These are phyloP conservation scores for Sarocladium kiliense DNA, from an alignment of 2,329 filamentous ascomycete genomes.

Conservation along the genomic window DNA sequence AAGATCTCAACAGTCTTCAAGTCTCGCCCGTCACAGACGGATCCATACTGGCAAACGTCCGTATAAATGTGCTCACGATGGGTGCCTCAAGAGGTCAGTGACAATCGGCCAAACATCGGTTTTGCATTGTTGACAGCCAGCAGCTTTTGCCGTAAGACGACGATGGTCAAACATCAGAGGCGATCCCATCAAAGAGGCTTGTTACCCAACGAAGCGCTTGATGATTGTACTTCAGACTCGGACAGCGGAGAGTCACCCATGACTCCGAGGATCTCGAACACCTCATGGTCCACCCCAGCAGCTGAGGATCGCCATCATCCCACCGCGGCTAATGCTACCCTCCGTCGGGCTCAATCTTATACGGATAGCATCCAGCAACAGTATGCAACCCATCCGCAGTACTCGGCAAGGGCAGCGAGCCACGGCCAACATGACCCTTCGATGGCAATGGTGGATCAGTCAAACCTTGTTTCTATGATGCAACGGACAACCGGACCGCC, in stretches of 20 bases:
- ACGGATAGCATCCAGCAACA: slow-evolving; percentile 17
- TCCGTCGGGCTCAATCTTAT: not conserved
- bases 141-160: slow-evolving; percentile 69
- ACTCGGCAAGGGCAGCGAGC: not conserved
- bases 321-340: not conserved
- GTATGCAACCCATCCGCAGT: not conserved
- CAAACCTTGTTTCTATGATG: slow-evolving; percentile 26
- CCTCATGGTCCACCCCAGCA: slow-evolving; percentile 19
- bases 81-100: slow-evolving; percentile 55
- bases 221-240: slow-evolving; percentile 52
- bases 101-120: too few species aligned
- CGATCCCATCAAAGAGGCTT: slow-evolving; percentile 56
- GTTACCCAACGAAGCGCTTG: slow-evolving; percentile 47
- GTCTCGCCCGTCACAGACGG: slow-evolving; percentile 58
- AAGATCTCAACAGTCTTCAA: slow-evolving; percentile 47
- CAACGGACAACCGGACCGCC: slow-evolving; percentile 38
- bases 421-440: slow-evolving; percentile 4
- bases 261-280: slow-evolving; percentile 35
- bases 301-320: slow-evolving; percentile 26
- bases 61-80: slow-evolving; percentile 56
- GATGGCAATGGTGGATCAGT: not conserved
- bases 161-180: slow-evolving; percentile 63
- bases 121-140: too few species aligned
- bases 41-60: slow-evolving; percentile 65
- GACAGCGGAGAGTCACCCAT: slow-evolving; percentile 54